A percentile compares a stretch with the other conserved stretches of the same genome.
phyloP scores from a whole-genome alignment of 2,329 filamentous ascomycete genomes.

The Aspergillus sp. region DNA sequence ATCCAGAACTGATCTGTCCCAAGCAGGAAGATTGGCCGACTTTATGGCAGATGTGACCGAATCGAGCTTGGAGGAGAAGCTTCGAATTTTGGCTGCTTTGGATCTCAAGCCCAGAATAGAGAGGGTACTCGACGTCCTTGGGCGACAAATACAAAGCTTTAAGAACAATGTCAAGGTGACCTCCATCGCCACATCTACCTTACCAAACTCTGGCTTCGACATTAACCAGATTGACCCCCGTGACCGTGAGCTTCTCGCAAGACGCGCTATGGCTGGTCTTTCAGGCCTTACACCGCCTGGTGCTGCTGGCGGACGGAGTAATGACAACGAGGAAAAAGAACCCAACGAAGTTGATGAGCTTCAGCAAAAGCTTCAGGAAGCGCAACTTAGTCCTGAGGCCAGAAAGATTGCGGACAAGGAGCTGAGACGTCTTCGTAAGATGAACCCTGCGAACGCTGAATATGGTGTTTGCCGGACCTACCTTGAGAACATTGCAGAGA shows the following conservation, averaged over 20 bases:
- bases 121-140: slow-evolving; percentile 77
- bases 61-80: slow-evolving; percentile 82
- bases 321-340: slow-evolving; percentile 68
- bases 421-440: slow-evolving; percentile 81
- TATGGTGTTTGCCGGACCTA: slow-evolving; percentile 93
- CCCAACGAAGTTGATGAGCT: slow-evolving; percentile 86
- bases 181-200: slow-evolving; percentile 63
- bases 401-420: slow-evolving; percentile 88
- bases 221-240: slow-evolving; percentile 47
- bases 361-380: slow-evolving; percentile 78
- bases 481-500: slow-evolving; percentile 87
- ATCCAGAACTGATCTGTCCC: slow-evolving; percentile 69
- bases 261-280: slow-evolving; percentile 41
- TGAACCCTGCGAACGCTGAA: slow-evolving; percentile 93
- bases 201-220: slow-evolving; percentile 56
- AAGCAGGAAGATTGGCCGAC: slow-evolving; percentile 83
- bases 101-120: slow-evolving; percentile 73
- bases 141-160: slow-evolving; percentile 74
- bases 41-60: slow-evolving; percentile 96
- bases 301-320: slow-evolving; percentile 42
- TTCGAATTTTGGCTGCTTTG: slow-evolving; percentile 76
- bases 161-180: slow-evolving; percentile 86
- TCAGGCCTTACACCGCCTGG: slow-evolving; percentile 37
- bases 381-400: slow-evolving; percentile 76
- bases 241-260: slow-evolving; percentile 40